Conservation (phyloP, 1,139 yeast genomes). For the Wickerhamomyces sp. region DNA sequence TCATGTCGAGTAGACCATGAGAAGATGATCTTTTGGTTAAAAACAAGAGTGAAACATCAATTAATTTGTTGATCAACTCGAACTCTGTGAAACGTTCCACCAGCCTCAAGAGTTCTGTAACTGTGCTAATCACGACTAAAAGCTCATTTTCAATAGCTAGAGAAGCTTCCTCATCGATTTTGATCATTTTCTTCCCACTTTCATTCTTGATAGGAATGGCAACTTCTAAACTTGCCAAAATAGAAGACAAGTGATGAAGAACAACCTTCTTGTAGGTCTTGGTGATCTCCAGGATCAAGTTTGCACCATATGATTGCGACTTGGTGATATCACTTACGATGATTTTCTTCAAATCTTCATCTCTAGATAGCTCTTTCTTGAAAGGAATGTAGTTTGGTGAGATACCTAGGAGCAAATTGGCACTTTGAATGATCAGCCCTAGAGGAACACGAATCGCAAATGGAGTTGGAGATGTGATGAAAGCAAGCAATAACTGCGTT, state of each 20-base stretch:
- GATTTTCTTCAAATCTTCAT: slow-evolving; percentile 34
- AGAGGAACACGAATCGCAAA: slow-evolving; percentile 48
- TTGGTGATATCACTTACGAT: slow-evolving; percentile 38
- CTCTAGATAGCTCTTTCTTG: slow-evolving; percentile 54
- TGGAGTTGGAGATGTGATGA: slow-evolving; percentile 41
- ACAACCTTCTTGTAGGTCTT: slow-evolving; percentile 38
- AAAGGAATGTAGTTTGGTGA: slow-evolving; percentile 50
- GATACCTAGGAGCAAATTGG: slow-evolving; percentile 48
- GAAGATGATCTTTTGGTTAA: slow-evolving; percentile 27
- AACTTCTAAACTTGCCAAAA: slow-evolving; percentile 49
- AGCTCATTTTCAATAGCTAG: slow-evolving; percentile 25
- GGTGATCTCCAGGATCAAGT: slow-evolving; percentile 36
- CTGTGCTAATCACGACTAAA: slow-evolving; percentile 18
- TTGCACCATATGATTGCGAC: slow-evolving; percentile 41
- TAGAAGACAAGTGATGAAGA: slow-evolving; percentile 42
- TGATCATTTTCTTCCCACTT: slow-evolving; percentile 18
- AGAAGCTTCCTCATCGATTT: slow-evolving; percentile 16
- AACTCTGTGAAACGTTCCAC: slow-evolving; percentile 29
- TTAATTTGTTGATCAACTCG: slow-evolving; percentile 29
- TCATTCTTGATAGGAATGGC: slow-evolving; percentile 39
- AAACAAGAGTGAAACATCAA: slow-evolving; percentile 29
- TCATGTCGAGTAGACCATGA: slow-evolving; percentile 23
- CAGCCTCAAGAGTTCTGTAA: slow-evolving; percentile 23
- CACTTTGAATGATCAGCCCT: slow-evolving; percentile 44
- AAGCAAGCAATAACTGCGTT: slow-evolving; percentile 39